Base-by-base conservation (phyloP, 352 stramenopile species). In the Phytophthora palmivora region DNA sequence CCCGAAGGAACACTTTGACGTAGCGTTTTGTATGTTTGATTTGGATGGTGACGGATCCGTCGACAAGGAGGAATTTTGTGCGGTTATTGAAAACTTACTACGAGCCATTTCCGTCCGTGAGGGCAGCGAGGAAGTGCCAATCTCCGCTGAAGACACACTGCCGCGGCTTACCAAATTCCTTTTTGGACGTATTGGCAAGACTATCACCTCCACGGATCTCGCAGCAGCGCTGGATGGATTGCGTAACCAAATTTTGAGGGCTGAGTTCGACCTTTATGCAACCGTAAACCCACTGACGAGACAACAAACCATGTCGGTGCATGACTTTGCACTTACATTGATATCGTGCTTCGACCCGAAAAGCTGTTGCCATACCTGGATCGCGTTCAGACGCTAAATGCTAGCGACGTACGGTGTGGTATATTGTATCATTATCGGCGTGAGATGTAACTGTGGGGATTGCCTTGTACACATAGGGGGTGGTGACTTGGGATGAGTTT, bases 21-120 rank as follows among this genome's bases (percentile, higher is more conserved):
- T 94, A 34, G 82, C 81, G 43, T 94, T 94, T 54, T 86, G 70
- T 57, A 92, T 94, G 82, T 87, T 94, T 36, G 82, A 94, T 57
- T 52, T 92, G 28, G 82, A 94, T 44, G 78, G 79, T 22, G 80
- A 94, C 54, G 85, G 83, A 39, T 69, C 79, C 10, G 85, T 94
- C 32, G 71, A 90, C 64, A 92, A 92, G 57, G 63, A 59, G 11
- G 81, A 94, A 70, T 92, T 92, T 49, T 85, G 79, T 37, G 58
- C 86, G 45, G 81, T 92, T 41, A 79, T 94, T 37, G 82, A 88
- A 58, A 86, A 89, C 42, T 18, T 93, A 4, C 60, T 93, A 30
- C 64, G 55, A 22, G 18, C 71, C 6, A 87, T 87, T 52, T 75
- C 58, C 12, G 18, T 48, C 18, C 65, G 62, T 6, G 74, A 77